phyloP scores from a whole-genome alignment of 352 stramenopile genomes.

The Phytopythium ostracodes region DNA sequence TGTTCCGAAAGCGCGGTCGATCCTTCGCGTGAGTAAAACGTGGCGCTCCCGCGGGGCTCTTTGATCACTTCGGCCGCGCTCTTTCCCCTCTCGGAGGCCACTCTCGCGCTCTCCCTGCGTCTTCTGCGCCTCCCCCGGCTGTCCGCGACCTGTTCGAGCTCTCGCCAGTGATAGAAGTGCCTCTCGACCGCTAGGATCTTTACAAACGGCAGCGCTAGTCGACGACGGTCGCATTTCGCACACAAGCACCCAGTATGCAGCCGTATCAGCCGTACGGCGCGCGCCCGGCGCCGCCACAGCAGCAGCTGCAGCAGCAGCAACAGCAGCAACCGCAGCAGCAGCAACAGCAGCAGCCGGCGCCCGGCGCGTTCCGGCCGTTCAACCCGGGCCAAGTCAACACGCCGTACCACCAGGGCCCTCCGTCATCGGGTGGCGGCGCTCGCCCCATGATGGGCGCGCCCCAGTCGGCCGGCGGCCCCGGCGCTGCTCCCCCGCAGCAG shows the following conservation, averaged over 20 bases:
- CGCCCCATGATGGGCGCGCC: constrained; percentile 14
- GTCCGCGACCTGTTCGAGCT: no score
- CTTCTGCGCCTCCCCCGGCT: neutral
- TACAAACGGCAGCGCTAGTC: constrained; percentile 6
- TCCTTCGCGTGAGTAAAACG: constrained; percentile 2
- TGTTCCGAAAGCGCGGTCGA: neutral
- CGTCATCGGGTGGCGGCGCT: constrained; percentile 24
- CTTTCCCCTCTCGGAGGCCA: neutral
- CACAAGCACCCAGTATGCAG: constrained; percentile 6
- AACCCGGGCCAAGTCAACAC: constrained; percentile 49
- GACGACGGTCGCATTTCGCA: neutral
- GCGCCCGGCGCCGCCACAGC: constrained; percentile 21
- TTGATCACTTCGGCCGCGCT: neutral
- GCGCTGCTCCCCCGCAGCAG: constrained; percentile 11
- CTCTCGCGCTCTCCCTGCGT: neutral
- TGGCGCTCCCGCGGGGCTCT: neutral
- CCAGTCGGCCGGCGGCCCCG: constrained; percentile 5
- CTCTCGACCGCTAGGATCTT: neutral
- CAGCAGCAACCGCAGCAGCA: constrained; percentile 24
- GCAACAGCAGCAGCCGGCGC: constrained; percentile 27
- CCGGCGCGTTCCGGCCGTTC: constrained; percentile 55
- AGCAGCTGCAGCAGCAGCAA: constrained; percentile 26
- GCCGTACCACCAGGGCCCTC: constrained; percentile 14
- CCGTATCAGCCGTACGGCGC: constrained; percentile 58
- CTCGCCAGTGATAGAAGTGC: no score